Percentiles rank a stretch among this genome's conserved stretches.
Evolutionary conservation across 371 early-diverging fungal genomes (phyloP).

Genomic region (Chytridium lagenaria): DNA sequence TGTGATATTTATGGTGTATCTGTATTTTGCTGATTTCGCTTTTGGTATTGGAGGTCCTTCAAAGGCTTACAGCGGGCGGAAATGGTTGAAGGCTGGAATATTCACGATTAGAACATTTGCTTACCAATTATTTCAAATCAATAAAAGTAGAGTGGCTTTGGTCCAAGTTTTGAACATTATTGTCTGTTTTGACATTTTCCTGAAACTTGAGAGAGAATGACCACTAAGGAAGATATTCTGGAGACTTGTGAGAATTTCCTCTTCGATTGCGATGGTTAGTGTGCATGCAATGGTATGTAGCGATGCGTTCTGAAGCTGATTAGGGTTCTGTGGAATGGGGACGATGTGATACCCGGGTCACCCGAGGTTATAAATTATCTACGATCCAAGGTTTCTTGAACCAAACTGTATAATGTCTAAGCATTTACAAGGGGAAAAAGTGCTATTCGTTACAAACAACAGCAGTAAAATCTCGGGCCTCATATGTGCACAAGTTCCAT

Average conservation of each 20-base stretch:
- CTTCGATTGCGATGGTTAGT: constrained; percentile 97
- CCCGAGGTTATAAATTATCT: constrained; percentile 72
- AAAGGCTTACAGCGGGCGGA: constrained; percentile 52
- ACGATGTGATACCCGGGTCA: constrained; percentile 69
- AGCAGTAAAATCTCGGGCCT: constrained; percentile 84
- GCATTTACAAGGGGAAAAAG: constrained; percentile 69
- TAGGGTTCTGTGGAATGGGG: constrained; percentile 95
- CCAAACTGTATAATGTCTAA: background rate
- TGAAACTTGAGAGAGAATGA: no score
- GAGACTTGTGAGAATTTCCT: constrained; percentile 80
- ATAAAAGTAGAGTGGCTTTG: no score
- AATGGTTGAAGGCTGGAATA: constrained; percentile 68
- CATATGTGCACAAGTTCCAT: constrained; percentile 82
- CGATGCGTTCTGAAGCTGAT: no score
- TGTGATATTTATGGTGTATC: constrained; percentile 57
- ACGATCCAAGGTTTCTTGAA: constrained; percentile 64
- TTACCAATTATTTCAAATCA: no score
- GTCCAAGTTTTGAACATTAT: no score
- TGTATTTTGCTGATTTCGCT: constrained; percentile 80
- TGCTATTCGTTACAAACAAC: constrained; percentile 97
- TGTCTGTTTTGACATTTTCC: no score
- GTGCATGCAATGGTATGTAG: no score
- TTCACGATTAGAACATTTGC: constrained; percentile 51
- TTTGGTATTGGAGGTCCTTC: constrained; percentile 84
- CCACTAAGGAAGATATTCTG: background rate